Base-by-base conservation (phyloP, 192 early-diverging fungal species). In the Mortierella claussenii region DNA sequence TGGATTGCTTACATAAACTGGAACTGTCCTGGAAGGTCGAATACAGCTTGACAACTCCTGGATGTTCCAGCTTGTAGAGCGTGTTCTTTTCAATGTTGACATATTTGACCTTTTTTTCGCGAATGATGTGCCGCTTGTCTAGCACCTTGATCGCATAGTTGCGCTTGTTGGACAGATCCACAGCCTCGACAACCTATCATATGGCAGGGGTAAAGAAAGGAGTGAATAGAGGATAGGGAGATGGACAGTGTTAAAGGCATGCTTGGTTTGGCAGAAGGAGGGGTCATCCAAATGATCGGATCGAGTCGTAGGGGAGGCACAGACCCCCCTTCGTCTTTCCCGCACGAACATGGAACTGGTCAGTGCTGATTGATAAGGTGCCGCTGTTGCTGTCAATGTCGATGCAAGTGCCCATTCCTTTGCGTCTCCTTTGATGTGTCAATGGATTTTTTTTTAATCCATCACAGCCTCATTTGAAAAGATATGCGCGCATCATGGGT, bases 91-190 rank as follows among this genome's bases (percentile, higher is more conserved):
- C 98, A 56, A 96, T 95, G 63, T 94, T 91, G 69, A 97, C 96
- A 71, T 97, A 98, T 79, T 96, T 95, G 55, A 91, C 90, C 81
- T 99, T 99, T 65, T 98, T 94, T 55, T 99, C 94, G 68, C 94
- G 94, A 50, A 98, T 90, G 56, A 95, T 95, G 59, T 93, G 93
- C 47, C 86, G 85, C 68, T 95, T 95, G 69, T 93, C 90, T 10
- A 94, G 87, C 27, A 97, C 92, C 55, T 99, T 99, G 28, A 96
- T 91, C 5, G 97, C 97, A 70, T 91, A 97, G 30, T 87, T 82
- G 21, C 85, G 84, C 13, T 79, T 81, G 10, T 91, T 91, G 27
- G 74, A 66, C 64, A 80, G 81, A 66, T 99, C 97, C 13, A 78
- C 85, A 4, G 92, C 96, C 55, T 86, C 80, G 0, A 97, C 81